A percentile compares a stretch with the other conserved stretches of the same genome.
Evolutionary conservation across 2,329 filamentous ascomycete genomes (phyloP).

Genomic region (Pestalotiopsis sp.): DNA sequence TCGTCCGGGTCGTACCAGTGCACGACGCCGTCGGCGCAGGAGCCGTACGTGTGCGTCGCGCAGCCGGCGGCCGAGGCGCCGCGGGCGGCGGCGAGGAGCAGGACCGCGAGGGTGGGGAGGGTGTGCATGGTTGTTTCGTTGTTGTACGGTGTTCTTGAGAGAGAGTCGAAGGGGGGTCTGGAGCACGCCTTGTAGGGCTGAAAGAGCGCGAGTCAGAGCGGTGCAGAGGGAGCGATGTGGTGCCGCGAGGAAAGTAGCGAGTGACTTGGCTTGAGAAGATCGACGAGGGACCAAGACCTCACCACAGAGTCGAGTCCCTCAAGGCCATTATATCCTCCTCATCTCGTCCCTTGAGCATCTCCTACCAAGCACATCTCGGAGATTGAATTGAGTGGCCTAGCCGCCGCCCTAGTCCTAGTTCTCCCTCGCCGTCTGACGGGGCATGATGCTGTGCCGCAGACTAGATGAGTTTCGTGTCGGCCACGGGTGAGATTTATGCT

Average conservation of each 20-base stretch:
- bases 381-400: background rate
- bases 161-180: no score
- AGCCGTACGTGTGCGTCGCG: slow-evolving; percentile 5
- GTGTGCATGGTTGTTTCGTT: background rate
- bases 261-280: background rate
- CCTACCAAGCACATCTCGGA: background rate
- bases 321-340: background rate
- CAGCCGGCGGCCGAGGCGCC: background rate
- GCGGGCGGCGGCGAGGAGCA: background rate
- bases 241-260: background rate
- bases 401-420: background rate
- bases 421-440: background rate
- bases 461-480: background rate
- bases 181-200: no score
- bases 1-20: slow-evolving; percentile 9
- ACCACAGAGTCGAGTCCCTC: background rate
- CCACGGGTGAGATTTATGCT: background rate
- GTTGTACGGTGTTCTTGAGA: background rate
- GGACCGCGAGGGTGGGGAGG: background rate
- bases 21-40: slow-evolving; percentile 1
- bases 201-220: background rate
- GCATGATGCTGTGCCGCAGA: background rate
- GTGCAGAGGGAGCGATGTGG: background rate
- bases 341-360: background rate
- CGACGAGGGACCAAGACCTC: background rate